Evolutionary conservation across 2,329 filamentous ascomycete genomes (phyloP).

Genomic region (Claviceps capensis): DNA sequence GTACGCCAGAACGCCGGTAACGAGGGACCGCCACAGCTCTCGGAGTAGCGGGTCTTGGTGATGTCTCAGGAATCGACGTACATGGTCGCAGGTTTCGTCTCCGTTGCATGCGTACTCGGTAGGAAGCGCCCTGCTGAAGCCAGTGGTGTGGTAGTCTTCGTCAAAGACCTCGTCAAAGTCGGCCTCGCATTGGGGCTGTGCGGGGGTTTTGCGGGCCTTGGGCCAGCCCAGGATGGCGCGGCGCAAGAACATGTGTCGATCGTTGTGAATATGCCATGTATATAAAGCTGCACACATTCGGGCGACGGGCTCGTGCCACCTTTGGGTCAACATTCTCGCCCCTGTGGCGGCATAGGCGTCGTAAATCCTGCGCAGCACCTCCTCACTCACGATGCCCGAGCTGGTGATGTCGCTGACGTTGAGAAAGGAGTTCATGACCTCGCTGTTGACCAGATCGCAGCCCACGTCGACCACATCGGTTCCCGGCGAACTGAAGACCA

Average conservation of each 20-base stretch:
- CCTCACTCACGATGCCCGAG: conserved; percentile 10
- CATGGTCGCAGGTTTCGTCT: conserved; percentile 10
- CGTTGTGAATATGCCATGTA: conserved; percentile 20
- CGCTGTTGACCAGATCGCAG: conserved; percentile 10
- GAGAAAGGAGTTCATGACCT: conserved; percentile 12
- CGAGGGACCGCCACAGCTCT: conserved; percentile 9
- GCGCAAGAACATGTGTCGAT: conserved; percentile 18
- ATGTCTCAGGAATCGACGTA: conserved; percentile 5
- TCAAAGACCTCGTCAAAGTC: conserved; percentile 20
- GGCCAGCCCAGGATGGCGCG: conserved; percentile 17
- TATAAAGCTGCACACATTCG: conserved; percentile 18
- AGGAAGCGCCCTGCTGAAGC: conserved; percentile 12
- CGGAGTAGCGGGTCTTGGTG: conserved; percentile 4
- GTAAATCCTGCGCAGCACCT: conserved; percentile 8
- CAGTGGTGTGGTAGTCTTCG: conserved; percentile 13
- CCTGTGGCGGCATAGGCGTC: conserved; percentile 11
- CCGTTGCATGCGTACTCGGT: conserved; percentile 8
- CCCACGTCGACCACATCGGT: conserved; percentile 12
- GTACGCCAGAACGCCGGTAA: conserved; percentile 9
- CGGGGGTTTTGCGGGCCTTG: conserved; percentile 15
- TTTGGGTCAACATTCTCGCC: conserved; percentile 16
- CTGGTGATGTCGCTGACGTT: conserved; percentile 9
- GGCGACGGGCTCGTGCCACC: conserved; percentile 19
- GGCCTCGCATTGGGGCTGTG: conserved; percentile 12
- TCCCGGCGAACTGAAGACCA: conserved; percentile 11